A percentile compares a stretch with the other conserved stretches of the same genome.
phyloP scores from a whole-genome alignment of 2,329 filamentous ascomycete genomes.

The Colletotrichum simmondsii region DNA sequence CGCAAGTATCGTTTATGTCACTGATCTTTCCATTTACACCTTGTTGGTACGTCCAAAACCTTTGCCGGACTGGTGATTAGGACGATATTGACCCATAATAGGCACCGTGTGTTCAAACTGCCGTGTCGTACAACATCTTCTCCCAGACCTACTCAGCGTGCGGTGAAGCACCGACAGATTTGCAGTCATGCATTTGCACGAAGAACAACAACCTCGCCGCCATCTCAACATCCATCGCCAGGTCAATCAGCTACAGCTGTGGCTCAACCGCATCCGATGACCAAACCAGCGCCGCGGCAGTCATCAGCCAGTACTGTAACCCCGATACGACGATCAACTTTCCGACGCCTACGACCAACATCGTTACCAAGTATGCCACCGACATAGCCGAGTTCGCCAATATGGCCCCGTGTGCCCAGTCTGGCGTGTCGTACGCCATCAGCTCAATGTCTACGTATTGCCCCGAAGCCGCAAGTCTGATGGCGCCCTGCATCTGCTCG shows the following conservation, averaged over 20 bases:
- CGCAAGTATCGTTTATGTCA: constrained; percentile 53
- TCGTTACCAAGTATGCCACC: constrained; percentile 60
- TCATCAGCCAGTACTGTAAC: constrained; percentile 61
- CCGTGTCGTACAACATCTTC: constrained; percentile 56
- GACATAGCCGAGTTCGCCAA: constrained; percentile 56
- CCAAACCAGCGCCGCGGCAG: constrained; percentile 56
- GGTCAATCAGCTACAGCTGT: constrained; percentile 54
- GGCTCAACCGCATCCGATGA: constrained; percentile 59
- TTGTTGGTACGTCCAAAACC: constrained; percentile 47
- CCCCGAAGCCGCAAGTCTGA: constrained; percentile 50
- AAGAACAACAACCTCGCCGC: constrained; percentile 54
- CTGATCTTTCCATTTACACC: constrained; percentile 55
- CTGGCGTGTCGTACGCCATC: constrained; percentile 51
- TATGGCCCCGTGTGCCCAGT: constrained; percentile 56
- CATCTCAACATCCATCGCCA: constrained; percentile 51
- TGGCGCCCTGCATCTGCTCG: constrained; percentile 63
- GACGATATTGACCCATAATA: constrained; percentile 37
- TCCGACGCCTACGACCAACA: constrained; percentile 50
- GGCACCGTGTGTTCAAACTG: constrained; percentile 62
- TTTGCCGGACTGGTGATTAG: background rate
- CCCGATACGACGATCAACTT: constrained; percentile 52
- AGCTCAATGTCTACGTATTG: constrained; percentile 48
- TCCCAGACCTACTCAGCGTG: constrained; percentile 55
- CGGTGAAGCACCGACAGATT: constrained; percentile 52
- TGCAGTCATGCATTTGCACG: constrained; percentile 65